A percentile compares a stretch with the other conserved stretches of the same genome.
These are phyloP conservation scores for Myxozyma nipponensis DNA, from an alignment of 805 yeast genomes.

Conservation along the genomic window DNA sequence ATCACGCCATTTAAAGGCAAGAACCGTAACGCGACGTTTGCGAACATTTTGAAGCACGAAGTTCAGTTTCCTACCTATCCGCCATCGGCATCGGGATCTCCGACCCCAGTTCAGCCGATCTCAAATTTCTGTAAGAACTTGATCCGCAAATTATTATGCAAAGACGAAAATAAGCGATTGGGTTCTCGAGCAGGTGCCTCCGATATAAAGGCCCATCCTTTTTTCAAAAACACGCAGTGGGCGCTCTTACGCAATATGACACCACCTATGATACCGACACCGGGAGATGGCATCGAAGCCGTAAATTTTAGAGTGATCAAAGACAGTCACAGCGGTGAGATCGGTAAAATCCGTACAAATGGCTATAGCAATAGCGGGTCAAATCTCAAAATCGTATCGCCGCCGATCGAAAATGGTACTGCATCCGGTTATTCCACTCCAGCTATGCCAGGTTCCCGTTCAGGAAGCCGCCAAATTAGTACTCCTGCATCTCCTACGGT, in stretches of 20 bases:
- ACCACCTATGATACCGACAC: constrained; percentile 93
- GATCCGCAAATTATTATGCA: constrained; percentile 74
- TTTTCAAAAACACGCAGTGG: constrained; percentile 92
- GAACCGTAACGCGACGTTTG: constrained; percentile 83
- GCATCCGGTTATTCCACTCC: not conserved
- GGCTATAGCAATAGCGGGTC: constrained; percentile 8
- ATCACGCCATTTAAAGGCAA: constrained; percentile 95
- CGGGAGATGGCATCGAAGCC: constrained; percentile 55
- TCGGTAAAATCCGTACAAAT: constrained; percentile 28
- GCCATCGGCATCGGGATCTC: constrained; percentile 18
- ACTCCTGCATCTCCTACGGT: not conserved
- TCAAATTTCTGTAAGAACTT: constrained; percentile 74
- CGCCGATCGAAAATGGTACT: not conserved
- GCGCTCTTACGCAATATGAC: constrained; percentile 86
- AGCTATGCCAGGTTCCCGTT: not conserved
- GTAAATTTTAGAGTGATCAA: constrained; percentile 31
- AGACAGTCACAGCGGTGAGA: constrained; percentile 36
- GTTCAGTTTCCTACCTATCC: constrained; percentile 55
- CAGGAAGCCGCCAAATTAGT: not conserved
- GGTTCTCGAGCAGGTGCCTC: constrained; percentile 95
- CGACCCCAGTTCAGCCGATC: constrained; percentile 44
- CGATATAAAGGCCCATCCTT: constrained; percentile 85
- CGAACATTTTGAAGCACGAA: constrained; percentile 79
- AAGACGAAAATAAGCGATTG: constrained; percentile 81
- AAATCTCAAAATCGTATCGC: not conserved